Conservation (phyloP, 805 yeast genomes). For the Ogataea pignaliae region DNA sequence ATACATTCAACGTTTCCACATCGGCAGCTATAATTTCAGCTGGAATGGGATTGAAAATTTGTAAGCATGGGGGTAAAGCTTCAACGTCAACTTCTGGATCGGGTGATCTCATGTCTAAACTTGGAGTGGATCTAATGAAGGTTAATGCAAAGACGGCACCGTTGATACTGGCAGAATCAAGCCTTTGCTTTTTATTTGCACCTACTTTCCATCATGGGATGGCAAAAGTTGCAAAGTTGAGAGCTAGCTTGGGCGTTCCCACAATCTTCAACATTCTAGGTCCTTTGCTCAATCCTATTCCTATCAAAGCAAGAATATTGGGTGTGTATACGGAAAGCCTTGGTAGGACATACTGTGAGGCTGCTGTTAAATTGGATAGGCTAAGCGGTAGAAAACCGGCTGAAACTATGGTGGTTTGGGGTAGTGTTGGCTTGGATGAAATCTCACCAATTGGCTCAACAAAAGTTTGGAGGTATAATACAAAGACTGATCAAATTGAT, state of each 20-base stretch:
- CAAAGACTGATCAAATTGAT: slow-evolving; percentile 37
- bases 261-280: slow-evolving; percentile 93
- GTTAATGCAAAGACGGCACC: slow-evolving; percentile 64
- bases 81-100: slow-evolving; percentile 91
- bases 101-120: slow-evolving; percentile 74
- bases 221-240: slow-evolving; percentile 74
- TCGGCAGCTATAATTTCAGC: slow-evolving; percentile 93
- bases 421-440: slow-evolving; percentile 88
- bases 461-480: slow-evolving; percentile 62
- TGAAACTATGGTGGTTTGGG: slow-evolving; percentile 84
- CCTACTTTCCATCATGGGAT: slow-evolving; percentile 93
- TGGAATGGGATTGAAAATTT: slow-evolving; percentile 75
- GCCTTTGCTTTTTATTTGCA: slow-evolving; percentile 76
- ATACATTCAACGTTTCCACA: slow-evolving; percentile 94
- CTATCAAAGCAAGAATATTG: slow-evolving; percentile 69
- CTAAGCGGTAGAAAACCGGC: slow-evolving; percentile 38
- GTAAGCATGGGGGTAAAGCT: slow-evolving; percentile 98
- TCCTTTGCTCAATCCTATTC: slow-evolving; percentile 90
- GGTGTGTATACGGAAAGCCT: slow-evolving; percentile 82
- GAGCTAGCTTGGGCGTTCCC: slow-evolving; percentile 80
- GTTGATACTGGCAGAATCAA: slow-evolving; percentile 42
- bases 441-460: slow-evolving; percentile 86
- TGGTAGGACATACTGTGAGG: slow-evolving; percentile 82
- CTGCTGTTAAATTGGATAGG: slow-evolving; percentile 61
- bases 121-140: slow-evolving; percentile 79